Evolutionary conservation across 208 protist genomes (phyloP), one percentile per base, ranked within the genome.

Genomic region (Borovskyia barvae): DNA sequence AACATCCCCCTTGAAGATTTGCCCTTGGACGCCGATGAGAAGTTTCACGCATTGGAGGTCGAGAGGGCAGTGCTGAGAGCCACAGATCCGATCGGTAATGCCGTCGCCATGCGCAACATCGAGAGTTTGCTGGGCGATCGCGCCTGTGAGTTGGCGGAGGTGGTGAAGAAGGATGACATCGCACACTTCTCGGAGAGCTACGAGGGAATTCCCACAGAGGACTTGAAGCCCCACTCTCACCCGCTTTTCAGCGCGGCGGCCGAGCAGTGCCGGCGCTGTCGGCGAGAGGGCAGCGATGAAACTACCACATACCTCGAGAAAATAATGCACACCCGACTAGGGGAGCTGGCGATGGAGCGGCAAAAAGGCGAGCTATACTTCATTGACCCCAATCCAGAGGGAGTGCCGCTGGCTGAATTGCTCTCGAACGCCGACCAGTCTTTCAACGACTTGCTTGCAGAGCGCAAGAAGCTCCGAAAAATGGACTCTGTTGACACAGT

Each of bases 291-390:
- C 0, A 63, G 40, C 26, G 68, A 65, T 12, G 26, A 36, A 19
- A 76, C 62, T 36, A 85, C 75, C 54, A 80, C 88, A 40, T 59
- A 80, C n/a, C 29, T 83, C 19, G 51, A 75, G 46, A 43, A 69
- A 30, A 68, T 81, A n/a, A 87, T 92, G 81, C 68, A 77, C 41
- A 55, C 76, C 49, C 79, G 81, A 11, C 69, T 90, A 9, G 47
- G 37, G 17, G 86, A 89, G 50, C 47, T 93, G 25, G 79, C 82
- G 12, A 72, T 69, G 54, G 80, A 93, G 59, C 29, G 68, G 45
- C 67, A 81, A 41, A 56, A 77, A n/a, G 85, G 82, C n/a, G 81
- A 92, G 40, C 59, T 88, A 22, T 88, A 87, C 75, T 93, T 93
- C 49, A 58, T 93, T 20, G 60, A 85, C 25, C 76, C 74, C 30